Evolutionary conservation across 192 early-diverging fungal species (phyloP).

Genomic region (Funneliformis mosseae): DNA sequence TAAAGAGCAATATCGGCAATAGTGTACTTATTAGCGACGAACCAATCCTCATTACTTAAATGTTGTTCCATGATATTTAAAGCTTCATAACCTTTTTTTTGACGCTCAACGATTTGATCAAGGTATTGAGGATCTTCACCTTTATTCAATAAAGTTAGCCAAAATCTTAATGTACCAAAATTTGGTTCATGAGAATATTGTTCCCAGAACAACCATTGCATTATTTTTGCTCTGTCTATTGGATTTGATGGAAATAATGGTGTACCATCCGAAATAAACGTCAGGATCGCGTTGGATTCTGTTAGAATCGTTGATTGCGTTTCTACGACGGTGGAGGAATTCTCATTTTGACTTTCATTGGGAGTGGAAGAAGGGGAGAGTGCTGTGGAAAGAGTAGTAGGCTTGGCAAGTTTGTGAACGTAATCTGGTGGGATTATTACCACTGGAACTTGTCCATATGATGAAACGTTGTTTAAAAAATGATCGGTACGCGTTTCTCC

Average conservation of each 20-base stretch:
- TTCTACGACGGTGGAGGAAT: background rate
- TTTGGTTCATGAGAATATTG: constrained; percentile 24
- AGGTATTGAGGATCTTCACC: constrained; percentile 21
- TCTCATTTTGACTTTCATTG: background rate
- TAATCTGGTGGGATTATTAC: constrained; percentile 16
- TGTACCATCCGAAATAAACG: background rate
- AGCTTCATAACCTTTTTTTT: constrained; percentile 24
- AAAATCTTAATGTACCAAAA: constrained; percentile 14
- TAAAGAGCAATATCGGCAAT: constrained; percentile 28
- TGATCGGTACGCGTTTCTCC: constrained; percentile 1
- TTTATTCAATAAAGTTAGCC: constrained; percentile 13
- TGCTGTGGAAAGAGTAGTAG: background rate
- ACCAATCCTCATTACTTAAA: constrained; percentile 23
- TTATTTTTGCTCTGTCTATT: constrained; percentile 2
- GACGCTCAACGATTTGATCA: constrained; percentile 22
- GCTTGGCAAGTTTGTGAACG: background rate
- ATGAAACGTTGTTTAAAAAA: constrained; percentile 13
- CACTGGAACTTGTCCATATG: constrained; percentile 9
- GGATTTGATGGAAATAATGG: constrained; percentile 25
- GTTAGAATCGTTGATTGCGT: background rate
- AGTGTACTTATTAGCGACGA: constrained; percentile 9
- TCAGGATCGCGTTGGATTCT: constrained; percentile 29
- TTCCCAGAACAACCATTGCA: constrained; percentile 34
- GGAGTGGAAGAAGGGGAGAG: too few species aligned
- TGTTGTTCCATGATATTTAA: constrained; percentile 27